These are phyloP conservation scores for Crataegus laevigata DNA, from an alignment of 306 rosid genomes.

Conservation along the genomic window DNA sequence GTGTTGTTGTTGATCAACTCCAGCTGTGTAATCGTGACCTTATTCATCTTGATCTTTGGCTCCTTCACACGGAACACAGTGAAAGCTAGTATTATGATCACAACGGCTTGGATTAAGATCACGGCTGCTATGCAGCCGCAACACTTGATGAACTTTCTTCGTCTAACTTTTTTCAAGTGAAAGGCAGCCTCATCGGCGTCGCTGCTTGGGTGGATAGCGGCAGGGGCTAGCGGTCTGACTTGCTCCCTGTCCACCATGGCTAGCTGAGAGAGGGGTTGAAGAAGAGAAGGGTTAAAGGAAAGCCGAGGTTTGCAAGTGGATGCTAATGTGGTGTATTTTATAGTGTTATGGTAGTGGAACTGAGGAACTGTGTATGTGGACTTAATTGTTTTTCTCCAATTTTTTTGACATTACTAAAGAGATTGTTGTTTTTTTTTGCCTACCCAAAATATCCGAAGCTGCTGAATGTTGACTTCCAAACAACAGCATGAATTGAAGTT, in stretches of 20 bases:
- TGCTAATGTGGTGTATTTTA: not conserved
- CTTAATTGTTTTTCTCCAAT: not conserved
- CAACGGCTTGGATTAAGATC: constrained; percentile 14
- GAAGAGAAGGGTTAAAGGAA: not conserved
- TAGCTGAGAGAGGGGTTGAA: not conserved
- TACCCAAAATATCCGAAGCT: not conserved
- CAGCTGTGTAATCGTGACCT: constrained; percentile 23
- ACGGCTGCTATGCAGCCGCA: constrained; percentile 21
- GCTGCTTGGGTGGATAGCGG: constrained; percentile 5
- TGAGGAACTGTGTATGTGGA: not conserved
- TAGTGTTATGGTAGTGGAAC: not conserved
- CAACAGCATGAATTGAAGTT: not conserved
- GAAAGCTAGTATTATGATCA: constrained; percentile 31
- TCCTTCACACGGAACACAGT: constrained; percentile 45
- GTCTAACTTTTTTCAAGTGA: not conserved
- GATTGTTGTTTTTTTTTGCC: not conserved
- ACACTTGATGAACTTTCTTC: constrained; percentile 24
- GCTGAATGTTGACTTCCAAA: constrained; percentile 18
- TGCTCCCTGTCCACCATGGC: constrained; percentile 44
- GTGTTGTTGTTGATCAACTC: constrained; percentile 27
- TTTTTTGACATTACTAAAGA: not conserved
- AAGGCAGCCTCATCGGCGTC: constrained; percentile 5
- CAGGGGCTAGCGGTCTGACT: constrained; percentile 37
- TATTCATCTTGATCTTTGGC: constrained; percentile 45
- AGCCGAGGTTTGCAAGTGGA: not conserved